phyloP scores from a whole-genome alignment of 768 basidiomycete genomes.

The Mycena olivaceomarginata region DNA sequence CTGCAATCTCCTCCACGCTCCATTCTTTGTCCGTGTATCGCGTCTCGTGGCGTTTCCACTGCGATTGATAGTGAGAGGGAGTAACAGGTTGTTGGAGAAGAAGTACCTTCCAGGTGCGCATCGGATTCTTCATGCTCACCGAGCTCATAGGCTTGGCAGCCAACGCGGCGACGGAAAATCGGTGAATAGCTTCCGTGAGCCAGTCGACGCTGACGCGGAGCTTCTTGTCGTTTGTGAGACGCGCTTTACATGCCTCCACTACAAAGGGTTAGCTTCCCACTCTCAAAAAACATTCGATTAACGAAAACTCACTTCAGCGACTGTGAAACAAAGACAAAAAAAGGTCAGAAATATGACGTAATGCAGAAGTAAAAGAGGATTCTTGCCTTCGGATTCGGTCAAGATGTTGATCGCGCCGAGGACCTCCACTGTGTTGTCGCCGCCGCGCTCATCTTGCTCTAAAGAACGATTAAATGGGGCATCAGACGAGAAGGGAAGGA shows the following conservation, averaged over 20 bases:
- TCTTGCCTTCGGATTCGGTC: slow-evolving; percentile 81
- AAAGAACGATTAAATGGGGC: slow-evolving; percentile 30
- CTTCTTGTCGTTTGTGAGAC: slow-evolving; percentile 71
- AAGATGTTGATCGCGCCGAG: slow-evolving; percentile 79
- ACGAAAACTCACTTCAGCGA: slow-evolving; percentile 71
- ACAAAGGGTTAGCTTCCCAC: slow-evolving; percentile 36
- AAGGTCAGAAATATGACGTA: slow-evolving; percentile 46
- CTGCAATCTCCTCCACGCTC: slow-evolving; percentile 79
- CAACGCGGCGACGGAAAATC: slow-evolving; percentile 81
- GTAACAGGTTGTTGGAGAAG: not conserved
- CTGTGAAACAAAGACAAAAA: slow-evolving; percentile 55
- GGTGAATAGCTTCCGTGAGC: slow-evolving; percentile 84
- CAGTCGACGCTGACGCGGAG: slow-evolving; percentile 84
- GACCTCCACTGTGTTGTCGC: slow-evolving; percentile 84
- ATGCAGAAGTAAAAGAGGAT: slow-evolving; percentile 42
- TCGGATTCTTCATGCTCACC: slow-evolving; percentile 77
- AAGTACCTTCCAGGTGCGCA: slow-evolving; percentile 79
- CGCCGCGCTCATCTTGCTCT: slow-evolving; percentile 81
- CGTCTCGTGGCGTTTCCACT: slow-evolving; percentile 87
- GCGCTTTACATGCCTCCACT: slow-evolving; percentile 83
- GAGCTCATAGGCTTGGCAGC: slow-evolving; percentile 74
- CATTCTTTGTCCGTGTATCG: slow-evolving; percentile 83
- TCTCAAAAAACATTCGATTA: not conserved
- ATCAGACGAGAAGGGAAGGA: not conserved
- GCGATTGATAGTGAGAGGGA: slow-evolving; percentile 22